phyloP scores from a whole-genome alignment of 2,329 filamentous ascomycete genomes.

The Sarocladiaceae sp. region DNA sequence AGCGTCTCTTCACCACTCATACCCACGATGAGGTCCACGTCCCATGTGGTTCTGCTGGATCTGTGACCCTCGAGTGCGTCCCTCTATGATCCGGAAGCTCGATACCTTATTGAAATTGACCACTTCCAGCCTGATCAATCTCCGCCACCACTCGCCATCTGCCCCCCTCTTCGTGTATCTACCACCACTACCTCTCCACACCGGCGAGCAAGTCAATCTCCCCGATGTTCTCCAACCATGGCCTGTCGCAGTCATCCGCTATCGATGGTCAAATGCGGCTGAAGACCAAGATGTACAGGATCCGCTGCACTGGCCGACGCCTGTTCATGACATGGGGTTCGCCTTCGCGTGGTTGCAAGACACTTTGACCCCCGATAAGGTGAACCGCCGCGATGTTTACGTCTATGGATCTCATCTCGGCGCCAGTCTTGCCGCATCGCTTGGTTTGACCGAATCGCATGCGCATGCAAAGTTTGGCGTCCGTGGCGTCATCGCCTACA shows the following conservation, averaged over 20 bases:
- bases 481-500: constrained; percentile 48
- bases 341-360: constrained; percentile 47
- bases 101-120: too few relatives aligned
- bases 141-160: constrained; percentile 26
- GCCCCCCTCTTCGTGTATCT: constrained; percentile 49
- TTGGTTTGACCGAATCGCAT: constrained; percentile 51
- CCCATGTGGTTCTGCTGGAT: constrained; percentile 41
- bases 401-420: constrained; percentile 54
- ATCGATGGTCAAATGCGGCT: constrained; percentile 42
- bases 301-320: constrained; percentile 44
- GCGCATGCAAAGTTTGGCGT: constrained; percentile 37
- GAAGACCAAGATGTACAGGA: constrained; percentile 11
- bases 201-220: constrained; percentile 20
- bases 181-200: constrained; percentile 37
- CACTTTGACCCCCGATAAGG: constrained; percentile 32
- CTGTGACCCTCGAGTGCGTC: constrained; percentile 44
- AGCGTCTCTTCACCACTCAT: constrained; percentile 16
- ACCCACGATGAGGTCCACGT: constrained; percentile 35
- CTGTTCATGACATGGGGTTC: constrained; percentile 49
- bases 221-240: constrained; percentile 35
- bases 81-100: constrained; percentile 11
- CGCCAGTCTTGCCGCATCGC: constrained; percentile 48
- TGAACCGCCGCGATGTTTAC: constrained; percentile 29
- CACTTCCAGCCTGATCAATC: constrained; percentile 40
- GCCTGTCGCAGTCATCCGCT: constrained; percentile 51